Conservation (phyloP, 192 early-diverging fungal genomes). For the Backusella tuberculispora region DNA sequence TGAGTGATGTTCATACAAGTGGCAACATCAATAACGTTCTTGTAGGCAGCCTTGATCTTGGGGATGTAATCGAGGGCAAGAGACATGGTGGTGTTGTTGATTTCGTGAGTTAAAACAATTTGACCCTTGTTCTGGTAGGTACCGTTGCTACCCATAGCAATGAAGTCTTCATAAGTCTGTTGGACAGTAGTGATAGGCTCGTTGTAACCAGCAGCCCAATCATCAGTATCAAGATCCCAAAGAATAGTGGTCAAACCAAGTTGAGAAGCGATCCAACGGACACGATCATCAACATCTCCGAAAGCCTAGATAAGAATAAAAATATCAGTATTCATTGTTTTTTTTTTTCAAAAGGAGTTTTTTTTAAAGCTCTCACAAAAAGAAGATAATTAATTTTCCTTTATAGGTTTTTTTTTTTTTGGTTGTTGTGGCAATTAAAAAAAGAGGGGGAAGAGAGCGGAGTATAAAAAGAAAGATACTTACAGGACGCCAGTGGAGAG, state of each 20-base stretch:
- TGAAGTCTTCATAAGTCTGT: slow-evolving; percentile 36
- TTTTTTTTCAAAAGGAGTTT: background rate
- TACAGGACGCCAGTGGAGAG: slow-evolving; percentile 56
- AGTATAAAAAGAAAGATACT: slow-evolving; percentile 4
- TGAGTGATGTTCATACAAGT: slow-evolving; percentile 46
- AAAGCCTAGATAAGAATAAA: slow-evolving; percentile 25
- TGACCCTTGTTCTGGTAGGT: slow-evolving; percentile 34
- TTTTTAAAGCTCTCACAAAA: background rate
- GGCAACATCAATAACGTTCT: slow-evolving; percentile 41
- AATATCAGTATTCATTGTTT: background rate
- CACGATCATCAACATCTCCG: slow-evolving; percentile 58
- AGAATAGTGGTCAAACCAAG: slow-evolving; percentile 54
- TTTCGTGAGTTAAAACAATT: slow-evolving; percentile 45
- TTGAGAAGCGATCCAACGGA: slow-evolving; percentile 53
- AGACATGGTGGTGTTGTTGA: slow-evolving; percentile 42
- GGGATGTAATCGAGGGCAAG: slow-evolving; percentile 35
- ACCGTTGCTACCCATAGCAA: slow-evolving; percentile 38
- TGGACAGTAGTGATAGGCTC: slow-evolving; percentile 28
- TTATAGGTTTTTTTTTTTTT: background rate
- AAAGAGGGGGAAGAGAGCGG: background rate
- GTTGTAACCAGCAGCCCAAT: slow-evolving; percentile 43
- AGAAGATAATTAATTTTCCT: background rate
- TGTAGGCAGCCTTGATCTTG: slow-evolving; percentile 37
- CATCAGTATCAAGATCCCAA: slow-evolving; percentile 60
- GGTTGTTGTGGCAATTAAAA: slow-evolving; percentile 1